These are phyloP conservation scores for Gossypium rotundifolium DNA, from an alignment of 345 rosid genomes.

Conservation along the genomic window DNA sequence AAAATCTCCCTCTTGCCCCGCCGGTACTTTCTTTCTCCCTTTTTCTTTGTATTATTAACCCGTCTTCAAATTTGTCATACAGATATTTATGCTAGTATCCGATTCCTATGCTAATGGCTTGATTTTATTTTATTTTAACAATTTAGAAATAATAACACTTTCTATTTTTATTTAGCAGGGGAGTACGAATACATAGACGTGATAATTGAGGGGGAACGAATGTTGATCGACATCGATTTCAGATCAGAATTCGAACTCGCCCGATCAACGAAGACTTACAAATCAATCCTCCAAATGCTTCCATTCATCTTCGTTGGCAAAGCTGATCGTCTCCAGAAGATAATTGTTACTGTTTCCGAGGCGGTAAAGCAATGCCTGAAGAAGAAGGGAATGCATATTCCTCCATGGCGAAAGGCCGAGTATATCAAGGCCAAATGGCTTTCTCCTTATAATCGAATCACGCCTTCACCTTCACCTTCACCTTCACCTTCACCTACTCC, in stretches of 20 bases:
- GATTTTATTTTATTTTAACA: neutral
- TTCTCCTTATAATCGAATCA: slow-evolving; percentile 38
- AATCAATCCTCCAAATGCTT: slow-evolving; percentile 56
- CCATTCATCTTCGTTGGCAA: slow-evolving; percentile 74
- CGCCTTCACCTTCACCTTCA: neutral
- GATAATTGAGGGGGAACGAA: slow-evolving; percentile 47
- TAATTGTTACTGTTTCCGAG: slow-evolving; percentile 53
- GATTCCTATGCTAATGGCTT: neutral
- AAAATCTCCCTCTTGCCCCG: slow-evolving; percentile 52
- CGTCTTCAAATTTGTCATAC: neutral
- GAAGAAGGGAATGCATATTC: slow-evolving; percentile 82
- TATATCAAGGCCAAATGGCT: slow-evolving; percentile 87
- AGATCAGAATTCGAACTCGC: slow-evolving; percentile 85
- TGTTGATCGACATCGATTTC: slow-evolving; percentile 74
- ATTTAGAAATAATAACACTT: neutral
- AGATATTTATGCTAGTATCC: neutral
- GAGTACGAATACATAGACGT: slow-evolving; percentile 76
- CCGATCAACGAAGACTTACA: slow-evolving; percentile 70
- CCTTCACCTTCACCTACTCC: neutral
- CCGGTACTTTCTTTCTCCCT: slow-evolving; percentile 55
- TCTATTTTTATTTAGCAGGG: slow-evolving; percentile 36
- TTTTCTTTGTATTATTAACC: neutral
- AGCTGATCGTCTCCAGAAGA: slow-evolving; percentile 60
- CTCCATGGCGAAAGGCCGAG: slow-evolving; percentile 88
- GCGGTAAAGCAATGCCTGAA: slow-evolving; percentile 75